Evolutionary conservation across 805 yeast species (phyloP).

Genomic region (Nakazawaea anatomiae): DNA sequence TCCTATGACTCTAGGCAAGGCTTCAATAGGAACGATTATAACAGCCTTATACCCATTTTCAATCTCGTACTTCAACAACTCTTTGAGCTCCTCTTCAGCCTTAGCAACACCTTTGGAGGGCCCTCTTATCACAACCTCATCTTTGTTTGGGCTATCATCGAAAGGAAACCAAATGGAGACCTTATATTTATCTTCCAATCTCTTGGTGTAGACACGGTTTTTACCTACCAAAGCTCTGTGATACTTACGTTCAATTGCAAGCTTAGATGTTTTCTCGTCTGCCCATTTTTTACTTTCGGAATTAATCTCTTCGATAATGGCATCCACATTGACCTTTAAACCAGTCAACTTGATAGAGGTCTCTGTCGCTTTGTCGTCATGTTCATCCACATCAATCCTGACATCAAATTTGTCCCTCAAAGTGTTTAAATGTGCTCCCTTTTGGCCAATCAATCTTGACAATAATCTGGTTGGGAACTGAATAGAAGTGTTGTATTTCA

Average conservation of each 20-base stretch:
- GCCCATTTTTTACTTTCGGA: slow-evolving; percentile 69
- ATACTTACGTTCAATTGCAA: slow-evolving; percentile 69
- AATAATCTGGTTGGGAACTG: slow-evolving; percentile 63
- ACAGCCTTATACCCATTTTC: slow-evolving; percentile 70
- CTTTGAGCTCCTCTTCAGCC: slow-evolving; percentile 79
- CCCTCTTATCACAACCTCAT: slow-evolving; percentile 73
- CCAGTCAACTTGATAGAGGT: slow-evolving; percentile 63
- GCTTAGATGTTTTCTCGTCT: slow-evolving; percentile 64
- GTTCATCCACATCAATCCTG: slow-evolving; percentile 65
- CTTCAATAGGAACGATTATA: slow-evolving; percentile 62
- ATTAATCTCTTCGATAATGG: slow-evolving; percentile 54
- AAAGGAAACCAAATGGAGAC: slow-evolving; percentile 77
- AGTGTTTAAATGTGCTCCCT: slow-evolving; percentile 67
- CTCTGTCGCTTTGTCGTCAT: slow-evolving; percentile 32
- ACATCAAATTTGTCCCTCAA: slow-evolving; percentile 72
- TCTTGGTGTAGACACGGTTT: slow-evolving; percentile 71
- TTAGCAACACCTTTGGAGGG: slow-evolving; percentile 85
- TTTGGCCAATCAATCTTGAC: slow-evolving; percentile 84
- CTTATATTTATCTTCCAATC: slow-evolving; percentile 82
- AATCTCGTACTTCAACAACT: slow-evolving; percentile 77
- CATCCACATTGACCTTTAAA: slow-evolving; percentile 69
- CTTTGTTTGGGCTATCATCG: slow-evolving; percentile 38
- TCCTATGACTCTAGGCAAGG: slow-evolving; percentile 86
- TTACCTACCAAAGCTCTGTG: slow-evolving; percentile 84
- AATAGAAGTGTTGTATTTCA: slow-evolving; percentile 37